Conservation (phyloP, 306 rosid species). For the Begonia peltatifolia region DNA sequence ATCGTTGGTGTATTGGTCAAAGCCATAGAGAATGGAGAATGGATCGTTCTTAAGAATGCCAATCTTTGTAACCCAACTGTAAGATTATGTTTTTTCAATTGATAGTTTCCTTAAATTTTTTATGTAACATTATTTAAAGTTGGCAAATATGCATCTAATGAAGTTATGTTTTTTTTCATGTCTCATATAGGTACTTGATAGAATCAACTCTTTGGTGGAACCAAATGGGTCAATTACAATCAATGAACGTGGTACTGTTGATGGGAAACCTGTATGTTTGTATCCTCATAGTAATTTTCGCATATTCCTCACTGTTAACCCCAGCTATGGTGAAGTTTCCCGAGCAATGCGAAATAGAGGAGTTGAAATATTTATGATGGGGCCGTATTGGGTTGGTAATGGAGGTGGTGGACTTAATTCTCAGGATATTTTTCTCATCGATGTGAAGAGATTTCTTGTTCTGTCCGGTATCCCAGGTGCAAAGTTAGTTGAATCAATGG, state of each 20-base stretch:
- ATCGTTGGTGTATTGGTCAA: constrained; percentile 57
- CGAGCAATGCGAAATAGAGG: constrained; percentile 98
- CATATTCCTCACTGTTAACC: constrained; percentile 82
- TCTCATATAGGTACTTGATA: constrained; percentile 60
- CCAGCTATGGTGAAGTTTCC: constrained; percentile 80
- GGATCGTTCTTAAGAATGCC: constrained; percentile 91
- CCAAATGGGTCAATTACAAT: constrained; percentile 66
- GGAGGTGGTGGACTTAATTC: constrained; percentile 12
- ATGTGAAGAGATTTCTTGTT: constrained; percentile 50
- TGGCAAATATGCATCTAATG: background rate
- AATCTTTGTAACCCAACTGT: constrained; percentile 93
- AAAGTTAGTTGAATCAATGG: constrained; percentile 56
- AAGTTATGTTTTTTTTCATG: constrained; percentile 4
- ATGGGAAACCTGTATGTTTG: constrained; percentile 64
- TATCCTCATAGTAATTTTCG: constrained; percentile 81
- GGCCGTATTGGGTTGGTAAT: constrained; percentile 53
- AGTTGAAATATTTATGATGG: constrained; percentile 84
- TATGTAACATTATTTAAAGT: too few relatives aligned
- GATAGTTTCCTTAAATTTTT: background rate
- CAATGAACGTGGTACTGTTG: constrained; percentile 79
- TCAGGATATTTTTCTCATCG: constrained; percentile 36
- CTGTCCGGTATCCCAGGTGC: constrained; percentile 53
- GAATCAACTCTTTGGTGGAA: constrained; percentile 90
- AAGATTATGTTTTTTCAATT: constrained; percentile 12
- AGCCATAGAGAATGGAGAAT: constrained; percentile 87